Evolutionary conservation across 2,329 filamentous ascomycete genomes (phyloP).

Genomic region (Daldinia sp.): DNA sequence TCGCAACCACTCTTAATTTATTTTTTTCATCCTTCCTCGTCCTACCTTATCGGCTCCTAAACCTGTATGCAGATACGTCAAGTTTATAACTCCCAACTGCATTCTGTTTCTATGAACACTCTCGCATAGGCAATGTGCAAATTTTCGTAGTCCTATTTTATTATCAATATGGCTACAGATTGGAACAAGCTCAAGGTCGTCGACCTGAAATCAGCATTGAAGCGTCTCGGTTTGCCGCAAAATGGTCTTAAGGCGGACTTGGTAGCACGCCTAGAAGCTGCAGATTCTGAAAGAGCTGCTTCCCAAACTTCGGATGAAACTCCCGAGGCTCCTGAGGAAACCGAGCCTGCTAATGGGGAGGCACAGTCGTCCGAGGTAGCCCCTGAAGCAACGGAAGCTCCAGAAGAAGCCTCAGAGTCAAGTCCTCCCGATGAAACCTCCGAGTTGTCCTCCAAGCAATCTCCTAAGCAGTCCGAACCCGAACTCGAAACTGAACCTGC

Average conservation of each 20-base stretch:
- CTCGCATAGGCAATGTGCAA: conserved; percentile 34
- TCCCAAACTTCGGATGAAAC: conserved; percentile 25
- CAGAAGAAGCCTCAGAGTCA: conserved; percentile 1
- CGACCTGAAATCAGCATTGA: conserved; percentile 78
- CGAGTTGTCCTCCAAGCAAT: conserved; percentile 8
- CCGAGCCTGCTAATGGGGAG: conserved; percentile 26
- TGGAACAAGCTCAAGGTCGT: conserved; percentile 73
- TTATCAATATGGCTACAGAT: conserved; percentile 55
- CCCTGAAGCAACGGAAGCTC: conserved; percentile 9
- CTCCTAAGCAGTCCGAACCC: conserved; percentile 6
- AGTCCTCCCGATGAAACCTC: conserved; percentile 9
- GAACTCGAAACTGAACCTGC: conserved; percentile 15
- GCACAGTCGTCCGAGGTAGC: conserved; percentile 9
- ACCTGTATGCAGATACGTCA: conserved; percentile 1
- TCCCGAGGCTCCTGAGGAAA: conserved; percentile 34
- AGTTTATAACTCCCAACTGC: conserved; percentile 1
- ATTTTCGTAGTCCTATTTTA: conserved; percentile 13
- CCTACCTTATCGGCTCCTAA: neutral
- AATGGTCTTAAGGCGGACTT: conserved; percentile 77
- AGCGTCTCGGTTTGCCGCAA: conserved; percentile 72
- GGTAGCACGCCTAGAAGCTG: conserved; percentile 67
- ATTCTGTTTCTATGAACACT: conserved; percentile 8
- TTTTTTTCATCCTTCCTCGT: neutral
- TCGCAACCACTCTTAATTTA: conserved; percentile 1
- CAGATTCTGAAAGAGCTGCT: conserved; percentile 39